Percentiles rank a stretch among this genome's conserved stretches.
phyloP scores from a whole-genome alignment of 177 flowering plant genomes.

The Tripterygium wilfordii region DNA sequence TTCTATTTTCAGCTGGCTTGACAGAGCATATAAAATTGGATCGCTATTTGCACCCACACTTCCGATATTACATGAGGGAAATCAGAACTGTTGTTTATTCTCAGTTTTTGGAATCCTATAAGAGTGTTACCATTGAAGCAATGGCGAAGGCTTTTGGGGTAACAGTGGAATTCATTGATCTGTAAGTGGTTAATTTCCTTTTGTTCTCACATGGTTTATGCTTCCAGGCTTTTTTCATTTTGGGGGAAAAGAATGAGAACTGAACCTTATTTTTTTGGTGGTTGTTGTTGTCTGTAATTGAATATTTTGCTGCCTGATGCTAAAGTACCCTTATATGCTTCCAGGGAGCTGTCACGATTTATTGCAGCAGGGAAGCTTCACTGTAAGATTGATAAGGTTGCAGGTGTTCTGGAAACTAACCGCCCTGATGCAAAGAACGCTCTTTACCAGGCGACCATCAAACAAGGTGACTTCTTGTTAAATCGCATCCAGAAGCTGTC shows the following conservation, averaged over 20 bases:
- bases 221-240: too few relatives aligned
- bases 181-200: conserved; percentile 46
- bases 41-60: conserved; percentile 87
- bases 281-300: too few relatives aligned
- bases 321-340: conserved; percentile 1
- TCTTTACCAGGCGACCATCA: conserved; percentile 90
- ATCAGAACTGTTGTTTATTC: conserved; percentile 84
- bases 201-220: neutral
- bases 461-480: conserved; percentile 91
- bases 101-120: conserved; percentile 93
- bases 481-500: conserved; percentile 95
- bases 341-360: conserved; percentile 92
- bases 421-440: conserved; percentile 97
- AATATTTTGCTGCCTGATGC: too few relatives aligned
- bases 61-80: conserved; percentile 98
- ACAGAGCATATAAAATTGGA: conserved; percentile 83
- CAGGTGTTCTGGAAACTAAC: conserved; percentile 92
- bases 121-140: conserved; percentile 97
- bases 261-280: too few relatives aligned
- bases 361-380: conserved; percentile 97
- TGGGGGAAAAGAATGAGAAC: too few relatives aligned
- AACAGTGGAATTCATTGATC: conserved; percentile 85
- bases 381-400: conserved; percentile 95
- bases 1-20: conserved; percentile 64
- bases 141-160: conserved; percentile 98